These are phyloP conservation scores for Kurtzmaniella natalensis DNA, from an alignment of 1,139 yeast species.

Conservation along the genomic window DNA sequence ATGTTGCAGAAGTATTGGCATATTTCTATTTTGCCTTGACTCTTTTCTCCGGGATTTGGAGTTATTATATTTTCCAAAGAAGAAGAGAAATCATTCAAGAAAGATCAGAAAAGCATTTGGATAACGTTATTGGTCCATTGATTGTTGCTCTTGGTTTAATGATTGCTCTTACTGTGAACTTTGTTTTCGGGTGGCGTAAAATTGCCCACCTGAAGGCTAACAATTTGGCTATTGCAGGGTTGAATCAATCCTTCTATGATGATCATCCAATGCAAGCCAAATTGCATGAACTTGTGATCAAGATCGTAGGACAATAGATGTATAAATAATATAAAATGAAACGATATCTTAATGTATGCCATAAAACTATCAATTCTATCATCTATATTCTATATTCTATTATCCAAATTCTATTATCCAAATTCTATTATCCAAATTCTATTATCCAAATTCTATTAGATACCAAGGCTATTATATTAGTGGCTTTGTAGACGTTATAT, in stretches of 20 bases:
- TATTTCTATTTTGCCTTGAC: slow-evolving; percentile 78
- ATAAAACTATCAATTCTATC: too few relatives aligned
- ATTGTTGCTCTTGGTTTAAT: slow-evolving; percentile 69
- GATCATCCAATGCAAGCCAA: slow-evolving; percentile 31
- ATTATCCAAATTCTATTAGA: too few relatives aligned
- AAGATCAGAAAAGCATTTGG: slow-evolving; percentile 84
- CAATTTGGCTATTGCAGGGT: slow-evolving; percentile 8
- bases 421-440: too few relatives aligned
- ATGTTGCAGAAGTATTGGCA: slow-evolving; percentile 61
- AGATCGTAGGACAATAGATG: slow-evolving; percentile 10
- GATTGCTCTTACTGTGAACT: slow-evolving; percentile 66
- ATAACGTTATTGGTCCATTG: slow-evolving; percentile 85
- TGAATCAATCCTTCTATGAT: slow-evolving; percentile 25
- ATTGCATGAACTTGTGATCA: slow-evolving; percentile 31
- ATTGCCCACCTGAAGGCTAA: slow-evolving; percentile 11
- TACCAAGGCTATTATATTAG: too few relatives aligned
- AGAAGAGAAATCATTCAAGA: slow-evolving; percentile 72
- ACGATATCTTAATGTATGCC: too few relatives aligned
- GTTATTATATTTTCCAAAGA: slow-evolving; percentile 68
- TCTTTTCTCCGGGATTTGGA: slow-evolving; percentile 83
- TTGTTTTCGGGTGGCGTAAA: slow-evolving; percentile 58
- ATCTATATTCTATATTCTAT: too few relatives aligned
- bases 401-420: too few relatives aligned
- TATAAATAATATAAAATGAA: too few relatives aligned
- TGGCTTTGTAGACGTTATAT: too few relatives aligned